Base-by-base conservation (phyloP, 441 rosid genomes). In the Sinapis alba region DNA sequence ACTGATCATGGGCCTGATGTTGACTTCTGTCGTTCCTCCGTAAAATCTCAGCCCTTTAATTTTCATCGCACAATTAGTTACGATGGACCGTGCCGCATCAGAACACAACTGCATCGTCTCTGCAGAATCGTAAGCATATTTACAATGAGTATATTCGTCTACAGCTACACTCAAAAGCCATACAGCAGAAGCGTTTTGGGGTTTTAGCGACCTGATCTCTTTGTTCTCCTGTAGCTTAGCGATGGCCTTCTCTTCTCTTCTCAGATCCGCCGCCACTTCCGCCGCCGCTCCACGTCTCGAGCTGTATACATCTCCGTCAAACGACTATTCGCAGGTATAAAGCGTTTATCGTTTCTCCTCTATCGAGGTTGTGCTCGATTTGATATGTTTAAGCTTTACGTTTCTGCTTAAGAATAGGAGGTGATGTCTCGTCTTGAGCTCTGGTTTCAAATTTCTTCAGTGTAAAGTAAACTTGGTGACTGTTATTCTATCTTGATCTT, bases 241-340 rank as follows among this genome's bases (percentile, higher is more conserved):
- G 26, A 94, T 91, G 98, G 86, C 95, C 20, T 79, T 82, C 80
- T 81, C 93, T 28, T 72, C 86, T 36, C 82, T 87, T 16, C 45
- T 88, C 81, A 87, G 97, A 91, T 90, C 93, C 54, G 61, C 85
- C 4, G 64, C 89, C 60, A 50, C 86, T 78, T 73, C 86, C 73
- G 13, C 90, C 16, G 28, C 61, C 56, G 73, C 65, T 16, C 79
- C 80, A 76, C 76, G 80, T 23, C 57, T 73, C 68, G 56, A 74
- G 58, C 80, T 76, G 68, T 9, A 74, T 60, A 63, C 86, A 19
- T 59, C 78, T 57, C 76, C 86, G 0, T 38, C 88, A 7, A 77
- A 83, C 79, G 75, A 73, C 77, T 84, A 57, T 20, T 81, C 73
- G 82, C 78, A 83, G 93, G 92, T 93, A 18, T 16, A 9, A 0